A percentile compares a stretch with the other conserved stretches of the same genome.
These are phyloP conservation scores for Tolypocladium ophioglossoides DNA, from an alignment of 2,329 filamentous ascomycete species.

Conservation along the genomic window DNA sequence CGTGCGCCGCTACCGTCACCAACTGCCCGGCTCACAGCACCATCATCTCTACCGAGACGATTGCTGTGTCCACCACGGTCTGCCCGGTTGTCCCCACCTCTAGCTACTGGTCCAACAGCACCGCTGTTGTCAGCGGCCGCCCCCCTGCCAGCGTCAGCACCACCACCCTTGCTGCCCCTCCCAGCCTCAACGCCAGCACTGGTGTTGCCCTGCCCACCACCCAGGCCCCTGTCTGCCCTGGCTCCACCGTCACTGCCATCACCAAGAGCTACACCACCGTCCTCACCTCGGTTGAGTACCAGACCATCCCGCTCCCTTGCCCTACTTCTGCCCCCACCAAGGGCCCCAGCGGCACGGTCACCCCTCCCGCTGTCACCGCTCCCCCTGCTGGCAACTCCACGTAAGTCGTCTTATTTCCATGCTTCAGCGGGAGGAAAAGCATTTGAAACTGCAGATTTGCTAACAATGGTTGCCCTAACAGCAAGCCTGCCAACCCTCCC, in stretches of 20 bases:
- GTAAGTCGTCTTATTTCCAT: too few species aligned
- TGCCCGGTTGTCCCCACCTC: slow-evolving; percentile 11
- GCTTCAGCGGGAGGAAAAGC: too few species aligned
- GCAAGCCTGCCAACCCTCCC: slow-evolving; percentile 19
- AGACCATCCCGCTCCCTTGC: slow-evolving; percentile 35
- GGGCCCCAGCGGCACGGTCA: slow-evolving; percentile 11
- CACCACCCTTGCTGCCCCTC: slow-evolving; percentile 5
- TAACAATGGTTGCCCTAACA: not conserved
- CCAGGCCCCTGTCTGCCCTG: slow-evolving; percentile 15
- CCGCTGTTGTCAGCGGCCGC: slow-evolving; percentile 3
- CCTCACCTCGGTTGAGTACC: slow-evolving; percentile 43
- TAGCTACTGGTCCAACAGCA: slow-evolving; percentile 9
- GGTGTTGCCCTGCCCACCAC: slow-evolving; percentile 3
- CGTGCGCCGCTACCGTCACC: slow-evolving; percentile 47
- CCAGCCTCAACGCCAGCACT: slow-evolving; percentile 5
- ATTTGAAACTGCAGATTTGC: too few species aligned
- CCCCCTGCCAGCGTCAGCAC: too few species aligned
- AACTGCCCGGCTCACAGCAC: slow-evolving; percentile 44
- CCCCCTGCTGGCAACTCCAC: slow-evolving; percentile 22
- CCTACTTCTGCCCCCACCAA: slow-evolving; percentile 13
- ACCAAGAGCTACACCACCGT: slow-evolving; percentile 47
- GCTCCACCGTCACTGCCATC: slow-evolving; percentile 37
- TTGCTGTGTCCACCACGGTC: slow-evolving; percentile 28
- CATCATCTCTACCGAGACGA: slow-evolving; percentile 23
- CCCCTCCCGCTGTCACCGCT: slow-evolving; percentile 31